Percentiles rank a stretch among this genome's conserved stretches.
These are phyloP conservation scores for Lasiodiplodia sp. DNA, from an alignment of 2,329 filamentous ascomycete genomes.

Conservation along the genomic window DNA sequence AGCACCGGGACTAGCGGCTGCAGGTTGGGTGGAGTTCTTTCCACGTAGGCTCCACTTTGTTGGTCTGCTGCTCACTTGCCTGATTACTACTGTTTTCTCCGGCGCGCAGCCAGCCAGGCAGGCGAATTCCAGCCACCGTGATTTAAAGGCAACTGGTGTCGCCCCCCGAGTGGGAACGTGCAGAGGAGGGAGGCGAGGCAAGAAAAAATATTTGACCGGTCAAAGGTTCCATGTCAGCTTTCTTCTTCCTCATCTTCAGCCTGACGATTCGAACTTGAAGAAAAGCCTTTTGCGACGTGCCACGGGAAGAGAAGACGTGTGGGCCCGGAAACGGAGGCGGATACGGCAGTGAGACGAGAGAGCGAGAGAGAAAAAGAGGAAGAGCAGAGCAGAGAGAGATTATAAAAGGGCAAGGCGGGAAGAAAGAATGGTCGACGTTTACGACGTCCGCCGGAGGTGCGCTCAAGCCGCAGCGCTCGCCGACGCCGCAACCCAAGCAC, in stretches of 20 bases:
- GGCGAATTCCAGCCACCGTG: not conserved
- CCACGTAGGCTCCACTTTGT: not conserved
- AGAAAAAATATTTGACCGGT: not conserved
- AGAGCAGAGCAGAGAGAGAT: not conserved
- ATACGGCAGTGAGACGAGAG: not conserved
- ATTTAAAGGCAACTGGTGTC: not conserved
- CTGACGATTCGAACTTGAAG: not conserved
- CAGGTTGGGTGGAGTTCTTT: not conserved
- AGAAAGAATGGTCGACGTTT: conserved; percentile 15
- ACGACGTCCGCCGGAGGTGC: conserved; percentile 23
- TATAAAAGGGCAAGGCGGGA: not conserved
- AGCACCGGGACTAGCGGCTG: not conserved
- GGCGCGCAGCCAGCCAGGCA: not conserved
- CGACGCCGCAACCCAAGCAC: conserved; percentile 6
- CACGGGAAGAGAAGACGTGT: not conserved
- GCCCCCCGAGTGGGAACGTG: not conserved
- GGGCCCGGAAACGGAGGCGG: not conserved
- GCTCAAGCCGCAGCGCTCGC: conserved; percentile 5
- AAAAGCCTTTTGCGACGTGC: not conserved
- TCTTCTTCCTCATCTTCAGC: not conserved
- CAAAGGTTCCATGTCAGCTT: not conserved
- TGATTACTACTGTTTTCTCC: not conserved
- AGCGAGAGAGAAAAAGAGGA: not conserved
- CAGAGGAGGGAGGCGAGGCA: not conserved
- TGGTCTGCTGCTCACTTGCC: not conserved